Base-by-base conservation (phyloP, 2,329 filamentous ascomycete genomes). In the Neobulgaria alba region DNA sequence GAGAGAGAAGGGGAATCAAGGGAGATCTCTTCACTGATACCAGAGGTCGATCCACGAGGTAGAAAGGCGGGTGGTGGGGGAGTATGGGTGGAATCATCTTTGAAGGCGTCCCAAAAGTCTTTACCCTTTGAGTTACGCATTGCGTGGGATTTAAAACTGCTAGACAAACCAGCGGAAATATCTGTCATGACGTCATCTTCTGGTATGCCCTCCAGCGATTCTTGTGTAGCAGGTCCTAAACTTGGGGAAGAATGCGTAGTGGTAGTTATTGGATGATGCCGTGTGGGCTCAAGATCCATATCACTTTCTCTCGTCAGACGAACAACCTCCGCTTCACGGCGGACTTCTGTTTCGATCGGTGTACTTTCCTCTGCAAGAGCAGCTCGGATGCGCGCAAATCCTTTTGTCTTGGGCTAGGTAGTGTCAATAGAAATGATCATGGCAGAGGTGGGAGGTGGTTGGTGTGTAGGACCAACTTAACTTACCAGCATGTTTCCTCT, bases 251-350 rank as follows among this genome's bases (percentile, higher is more conserved):
- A 84, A 26, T 81, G 71, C 2, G 77, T 71, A 2, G 79, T 81
- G 16, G 66, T 67, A 0, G 64, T 52, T 58, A 9, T 10, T 18
- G 17, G 21, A 5, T 26, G 29, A 12, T n/a, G 63, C 61, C 50
- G 66, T 56, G 60, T 51, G 26, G 61, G 66, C 42, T 76, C 73
- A 10, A 79, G 64, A 36, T 79, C 77, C 48, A 81, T 73, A 55
- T 95, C 89, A 53, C 82, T 90, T 61, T 96, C 92, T 31, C 88
- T 83, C 19, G 96, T 89, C 63, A 95, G 92, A 37, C 87, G 85
- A 48, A 98, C 87, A 4, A 96, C 92, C 63, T 96, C 90, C 29
- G 90, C 88, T 67, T 98, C 92, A 29, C 88, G 82, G 38, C 85
- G 81, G 42, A 87, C 79, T 61, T 98, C 92, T 31, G 83, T 82